phyloP scores from a whole-genome alignment of 2,329 filamentous ascomycete species.

The Macroventuria anomochaeta region DNA sequence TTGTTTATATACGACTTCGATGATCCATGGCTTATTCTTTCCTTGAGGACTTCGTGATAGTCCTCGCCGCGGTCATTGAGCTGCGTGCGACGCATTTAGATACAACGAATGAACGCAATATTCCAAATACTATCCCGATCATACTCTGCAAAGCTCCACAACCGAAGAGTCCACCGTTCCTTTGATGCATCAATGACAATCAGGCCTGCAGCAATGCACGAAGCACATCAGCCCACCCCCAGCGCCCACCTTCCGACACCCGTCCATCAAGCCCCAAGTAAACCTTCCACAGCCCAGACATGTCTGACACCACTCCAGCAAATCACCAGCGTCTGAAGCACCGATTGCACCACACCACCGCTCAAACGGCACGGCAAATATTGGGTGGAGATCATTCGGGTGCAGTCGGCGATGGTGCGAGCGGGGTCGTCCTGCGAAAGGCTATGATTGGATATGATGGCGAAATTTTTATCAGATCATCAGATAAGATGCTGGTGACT shows the following conservation, averaged over 20 bases:
- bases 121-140: background rate
- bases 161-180: too few species aligned
- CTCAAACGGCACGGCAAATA: constrained; percentile 1
- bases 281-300: background rate
- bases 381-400: constrained; percentile 14
- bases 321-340: background rate
- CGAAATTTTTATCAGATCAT: constrained; percentile 16
- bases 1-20: background rate
- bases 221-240: background rate
- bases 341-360: background rate
- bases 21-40: background rate
- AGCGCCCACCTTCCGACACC: background rate
- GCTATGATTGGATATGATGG: background rate
- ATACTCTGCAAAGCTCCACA: too few species aligned
- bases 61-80: background rate
- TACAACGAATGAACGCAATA: constrained; percentile 6
- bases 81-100: background rate
- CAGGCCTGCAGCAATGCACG: too few species aligned
- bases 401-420: constrained; percentile 3
- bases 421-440: background rate
- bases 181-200: background rate
- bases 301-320: background rate
- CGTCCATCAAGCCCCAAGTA: too few species aligned
- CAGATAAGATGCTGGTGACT: constrained; percentile 5
- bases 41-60: background rate